Conservation (phyloP, 139 green algal genomes). For the Zygnema cylindricum region DNA sequence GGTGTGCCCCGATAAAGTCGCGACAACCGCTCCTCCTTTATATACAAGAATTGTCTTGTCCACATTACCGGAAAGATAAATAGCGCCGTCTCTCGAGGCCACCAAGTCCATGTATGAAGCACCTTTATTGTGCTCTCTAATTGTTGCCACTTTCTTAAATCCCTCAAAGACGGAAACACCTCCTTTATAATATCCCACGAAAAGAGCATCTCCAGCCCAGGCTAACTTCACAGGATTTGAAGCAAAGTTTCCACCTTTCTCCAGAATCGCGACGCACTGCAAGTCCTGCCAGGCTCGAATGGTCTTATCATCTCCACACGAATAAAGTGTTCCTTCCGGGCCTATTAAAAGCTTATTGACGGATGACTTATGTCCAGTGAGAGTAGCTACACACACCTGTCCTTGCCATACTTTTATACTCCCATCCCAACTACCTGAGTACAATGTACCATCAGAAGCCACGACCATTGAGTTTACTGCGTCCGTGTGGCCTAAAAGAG, state of each 20-base stretch:
- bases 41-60: conserved; percentile 1
- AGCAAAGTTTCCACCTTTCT: background rate
- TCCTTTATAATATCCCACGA: background rate
- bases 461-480: background rate
- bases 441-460: background rate
- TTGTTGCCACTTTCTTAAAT: background rate
- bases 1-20: background rate
- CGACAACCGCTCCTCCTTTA: background rate
- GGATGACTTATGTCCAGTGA: background rate
- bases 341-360: background rate
- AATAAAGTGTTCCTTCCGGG: background rate
- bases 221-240: background rate
- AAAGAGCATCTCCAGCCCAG: background rate
- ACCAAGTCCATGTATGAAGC: background rate
- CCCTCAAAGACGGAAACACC: background rate
- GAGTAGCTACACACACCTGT: background rate
- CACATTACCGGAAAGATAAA: background rate
- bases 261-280: conserved; percentile 3
- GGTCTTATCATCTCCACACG: conserved; percentile 4
- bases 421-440: conserved; percentile 5
- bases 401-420: background rate
- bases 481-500: background rate
- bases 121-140: background rate
- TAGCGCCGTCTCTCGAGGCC: background rate
- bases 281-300: conserved; percentile 16